A percentile compares a stretch with the other conserved stretches of the same genome.
Conservation (phyloP, 176 grass and related monocot species). For the Oryza brachyantha region DNA sequence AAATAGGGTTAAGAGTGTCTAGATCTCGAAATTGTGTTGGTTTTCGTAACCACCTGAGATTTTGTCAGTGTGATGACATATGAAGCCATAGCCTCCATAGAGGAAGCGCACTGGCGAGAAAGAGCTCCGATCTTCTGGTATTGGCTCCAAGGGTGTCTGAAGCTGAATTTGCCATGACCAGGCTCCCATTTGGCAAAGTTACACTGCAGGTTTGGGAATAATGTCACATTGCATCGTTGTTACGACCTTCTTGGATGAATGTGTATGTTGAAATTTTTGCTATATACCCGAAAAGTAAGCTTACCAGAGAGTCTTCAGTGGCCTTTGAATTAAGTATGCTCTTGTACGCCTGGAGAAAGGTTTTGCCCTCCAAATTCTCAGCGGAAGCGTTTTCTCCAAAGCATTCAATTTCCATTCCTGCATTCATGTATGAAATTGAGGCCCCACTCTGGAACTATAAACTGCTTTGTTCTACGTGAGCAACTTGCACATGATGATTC, state of each 20-base stretch:
- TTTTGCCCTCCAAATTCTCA: slow-evolving; percentile 54
- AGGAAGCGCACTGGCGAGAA: slow-evolving; percentile 72
- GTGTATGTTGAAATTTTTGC: background rate
- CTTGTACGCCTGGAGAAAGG: slow-evolving; percentile 76
- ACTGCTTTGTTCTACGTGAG: background rate
- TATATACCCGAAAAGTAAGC: background rate
- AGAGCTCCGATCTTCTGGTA: slow-evolving; percentile 78
- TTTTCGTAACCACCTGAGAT: slow-evolving; percentile 34
- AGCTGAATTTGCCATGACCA: slow-evolving; percentile 65
- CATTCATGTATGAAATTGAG: background rate
- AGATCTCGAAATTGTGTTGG: background rate
- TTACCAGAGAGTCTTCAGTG: slow-evolving; percentile 80
- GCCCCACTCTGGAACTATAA: background rate
- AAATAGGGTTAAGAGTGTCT: background rate
- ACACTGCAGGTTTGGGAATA: slow-evolving; percentile 41
- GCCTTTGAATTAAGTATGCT: slow-evolving; percentile 75
- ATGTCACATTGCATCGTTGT: background rate
- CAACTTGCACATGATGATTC: background rate
- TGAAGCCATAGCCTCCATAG: slow-evolving; percentile 72
- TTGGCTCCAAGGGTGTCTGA: slow-evolving; percentile 73
- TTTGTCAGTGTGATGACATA: slow-evolving; percentile 56
- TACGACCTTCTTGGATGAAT: background rate
- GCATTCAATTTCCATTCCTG: slow-evolving; percentile 70
- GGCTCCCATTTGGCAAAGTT: slow-evolving; percentile 95
- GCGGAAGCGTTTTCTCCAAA: slow-evolving; percentile 43